Conservation (phyloP, 78 protist genomes). For the Speleostelium caveatum region DNA sequence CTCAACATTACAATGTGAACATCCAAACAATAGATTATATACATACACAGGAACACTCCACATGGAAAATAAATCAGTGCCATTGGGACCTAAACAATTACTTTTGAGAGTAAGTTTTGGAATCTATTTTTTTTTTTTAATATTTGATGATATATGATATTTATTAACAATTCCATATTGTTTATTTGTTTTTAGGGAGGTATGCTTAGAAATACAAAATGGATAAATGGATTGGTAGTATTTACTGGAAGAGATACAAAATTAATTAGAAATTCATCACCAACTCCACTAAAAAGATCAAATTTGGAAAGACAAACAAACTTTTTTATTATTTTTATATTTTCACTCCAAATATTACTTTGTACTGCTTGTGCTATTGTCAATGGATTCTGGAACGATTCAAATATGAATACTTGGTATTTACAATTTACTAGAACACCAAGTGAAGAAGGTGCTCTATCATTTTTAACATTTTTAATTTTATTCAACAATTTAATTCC, state of each 20-base stretch:
- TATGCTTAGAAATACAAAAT: constrained; percentile 90
- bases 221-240: constrained; percentile 79
- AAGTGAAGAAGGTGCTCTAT: constrained; percentile 22
- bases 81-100: constrained; percentile 54
- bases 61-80: constrained; percentile 2
- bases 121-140: too few relatives aligned
- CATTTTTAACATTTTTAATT: constrained; percentile 86
- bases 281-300: constrained; percentile 29
- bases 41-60: constrained; percentile 53
- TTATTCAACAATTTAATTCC: constrained; percentile 91
- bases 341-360: constrained; percentile 18
- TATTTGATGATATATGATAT: neutral
- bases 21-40: constrained; percentile 71
- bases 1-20: constrained; percentile 54
- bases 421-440: neutral
- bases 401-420: neutral
- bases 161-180: neutral
- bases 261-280: constrained; percentile 79
- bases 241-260: constrained; percentile 92
- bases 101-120: constrained; percentile 65
- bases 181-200: constrained; percentile 2
- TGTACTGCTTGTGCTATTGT: constrained; percentile 43
- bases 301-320: constrained; percentile 27
- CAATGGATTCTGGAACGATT: constrained; percentile 1
- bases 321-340: constrained; percentile 5